Evolutionary conservation across 176 grass and related monocot species (phyloP), one percentile per base, ranked within the genome.

Genomic region (Leersia perrieri): DNA sequence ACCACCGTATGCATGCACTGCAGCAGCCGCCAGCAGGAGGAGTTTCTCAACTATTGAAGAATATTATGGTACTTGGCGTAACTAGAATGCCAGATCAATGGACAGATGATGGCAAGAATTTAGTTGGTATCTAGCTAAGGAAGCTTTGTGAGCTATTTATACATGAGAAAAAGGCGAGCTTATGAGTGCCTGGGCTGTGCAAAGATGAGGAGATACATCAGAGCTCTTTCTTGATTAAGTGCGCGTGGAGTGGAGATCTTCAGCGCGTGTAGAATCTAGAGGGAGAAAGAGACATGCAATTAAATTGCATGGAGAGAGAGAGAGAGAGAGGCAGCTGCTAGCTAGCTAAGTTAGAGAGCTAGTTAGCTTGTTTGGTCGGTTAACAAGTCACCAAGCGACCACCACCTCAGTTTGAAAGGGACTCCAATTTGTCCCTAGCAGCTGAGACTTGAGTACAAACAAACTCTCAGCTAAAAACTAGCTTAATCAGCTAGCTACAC

Each of bases 351-450:
- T 11, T 41, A 44, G 41, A 47, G 42, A 51, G 22, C 22, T 23
- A 58, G 53, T 3, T 58, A 45, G 60, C 70, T 53, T 82, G 60
- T 63, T 74, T 83, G 62, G 70, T 53, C 80, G 70, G 80, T 74
- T 82, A 36, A 33, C 64, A 65, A 83, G 70, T 65, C 58, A 34
- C 25, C 60, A 53, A 82, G 80, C 57, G 57, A 63, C 29, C 68
- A 82, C 57, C 68, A 27, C 68, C 51, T 82, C 20, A 63, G 34
- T 61, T 29, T 4, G 80, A 73, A 73, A 64, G 57, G 0, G 69
- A 73, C 80, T 0, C 23, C 1, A 1, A 16, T 47, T 30, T 73
- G n/a, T 58, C 9, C 68, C 13, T 13, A 27, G 29, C 33, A 39
- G 39, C 8, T 31, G 20, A 82, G 25, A 47, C 26, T 55, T 22